Conservation (phyloP, 2,329 filamentous ascomycete species). For the Mycocentrospora acerina region DNA sequence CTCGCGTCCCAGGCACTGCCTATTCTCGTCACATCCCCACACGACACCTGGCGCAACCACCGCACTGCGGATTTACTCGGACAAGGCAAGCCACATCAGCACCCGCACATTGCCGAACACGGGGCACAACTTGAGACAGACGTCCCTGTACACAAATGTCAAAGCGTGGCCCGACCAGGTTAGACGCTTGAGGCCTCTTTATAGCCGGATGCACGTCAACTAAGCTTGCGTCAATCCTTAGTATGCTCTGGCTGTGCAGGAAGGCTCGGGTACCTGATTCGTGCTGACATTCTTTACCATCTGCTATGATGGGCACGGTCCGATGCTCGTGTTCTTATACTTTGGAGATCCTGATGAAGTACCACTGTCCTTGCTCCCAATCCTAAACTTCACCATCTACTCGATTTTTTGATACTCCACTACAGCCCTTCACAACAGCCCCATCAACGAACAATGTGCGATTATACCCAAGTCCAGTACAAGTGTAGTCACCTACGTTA, state of each 20-base stretch:
- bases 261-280: slow-evolving; percentile 25
- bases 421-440: slow-evolving; percentile 6
- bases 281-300: slow-evolving; percentile 15
- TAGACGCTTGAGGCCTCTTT: slow-evolving; percentile 16
- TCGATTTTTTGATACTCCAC: slow-evolving; percentile 6
- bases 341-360: slow-evolving; percentile 8
- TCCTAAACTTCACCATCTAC: not conserved
- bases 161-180: slow-evolving; percentile 1
- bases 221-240: slow-evolving; percentile 14
- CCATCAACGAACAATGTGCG: slow-evolving; percentile 51
- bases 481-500: slow-evolving; percentile 58
- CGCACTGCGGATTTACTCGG: too few species aligned
- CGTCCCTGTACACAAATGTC: too few species aligned
- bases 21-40: too few species aligned
- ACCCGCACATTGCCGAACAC: too few species aligned
- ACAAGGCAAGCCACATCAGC: too few species aligned
- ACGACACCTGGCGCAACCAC: too few species aligned
- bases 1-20: too few species aligned
- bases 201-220: slow-evolving; percentile 22
- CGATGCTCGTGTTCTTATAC: slow-evolving; percentile 20
- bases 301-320: slow-evolving; percentile 13
- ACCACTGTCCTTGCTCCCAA: slow-evolving; percentile 2
- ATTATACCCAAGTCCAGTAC: slow-evolving; percentile 61
- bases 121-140: too few species aligned
- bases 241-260: slow-evolving; percentile 16